These are phyloP conservation scores for Micractinium sp. DNA, from an alignment of 139 green algal genomes.

Conservation along the genomic window DNA sequence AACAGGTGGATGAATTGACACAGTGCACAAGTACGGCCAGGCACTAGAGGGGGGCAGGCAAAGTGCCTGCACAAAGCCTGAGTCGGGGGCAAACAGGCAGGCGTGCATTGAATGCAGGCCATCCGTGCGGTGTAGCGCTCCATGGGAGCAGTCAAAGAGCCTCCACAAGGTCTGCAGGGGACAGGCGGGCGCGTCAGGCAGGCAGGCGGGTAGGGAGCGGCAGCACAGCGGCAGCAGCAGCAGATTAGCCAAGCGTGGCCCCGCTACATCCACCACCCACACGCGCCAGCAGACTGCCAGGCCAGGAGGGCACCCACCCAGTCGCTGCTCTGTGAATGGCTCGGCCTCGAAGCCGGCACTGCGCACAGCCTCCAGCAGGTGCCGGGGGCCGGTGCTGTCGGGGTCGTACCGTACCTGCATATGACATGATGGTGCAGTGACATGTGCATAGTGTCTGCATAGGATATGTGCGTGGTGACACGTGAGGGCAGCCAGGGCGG, in stretches of 20 bases:
- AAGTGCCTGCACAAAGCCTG: neutral
- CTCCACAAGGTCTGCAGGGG: neutral
- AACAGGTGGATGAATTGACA: no score
- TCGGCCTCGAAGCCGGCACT: slow-evolving; percentile 60
- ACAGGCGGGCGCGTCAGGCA: neutral
- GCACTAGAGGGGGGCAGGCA: no score
- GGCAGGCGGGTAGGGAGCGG: no score
- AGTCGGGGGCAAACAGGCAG: no score
- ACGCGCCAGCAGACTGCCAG: no score
- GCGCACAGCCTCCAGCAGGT: slow-evolving; percentile 74
- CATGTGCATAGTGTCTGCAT: neutral
- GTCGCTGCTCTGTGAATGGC: slow-evolving; percentile 17
- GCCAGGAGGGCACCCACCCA: neutral
- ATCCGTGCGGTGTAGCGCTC: neutral
- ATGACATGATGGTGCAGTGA: no score
- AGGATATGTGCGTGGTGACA: no score
- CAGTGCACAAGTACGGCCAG: no score
- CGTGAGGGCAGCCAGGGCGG: neutral
- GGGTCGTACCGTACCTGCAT: slow-evolving; percentile 71
- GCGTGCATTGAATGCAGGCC: neutral
- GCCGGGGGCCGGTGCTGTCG: slow-evolving; percentile 70
- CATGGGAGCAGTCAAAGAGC: neutral
- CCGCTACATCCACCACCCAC: no score
- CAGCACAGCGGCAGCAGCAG: no score
- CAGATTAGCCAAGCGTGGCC: no score